Percentiles rank a stretch among this genome's conserved stretches.
Conservation (phyloP, 2,329 filamentous ascomycete genomes). For the Hyphodiscus sp. region DNA sequence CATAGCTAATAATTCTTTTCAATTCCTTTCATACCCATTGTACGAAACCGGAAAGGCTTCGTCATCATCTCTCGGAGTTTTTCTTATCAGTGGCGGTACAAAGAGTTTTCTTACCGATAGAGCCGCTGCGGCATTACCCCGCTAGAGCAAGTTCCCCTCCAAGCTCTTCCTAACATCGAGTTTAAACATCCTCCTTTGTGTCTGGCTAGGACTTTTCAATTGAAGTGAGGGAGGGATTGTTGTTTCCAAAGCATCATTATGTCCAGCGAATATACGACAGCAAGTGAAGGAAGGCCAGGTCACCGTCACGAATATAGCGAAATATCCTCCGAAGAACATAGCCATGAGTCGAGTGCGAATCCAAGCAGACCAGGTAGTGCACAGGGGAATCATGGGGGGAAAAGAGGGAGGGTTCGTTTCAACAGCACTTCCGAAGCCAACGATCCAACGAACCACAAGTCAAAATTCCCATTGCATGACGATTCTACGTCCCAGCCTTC, state of each 20-base stretch:
- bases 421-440: constrained; percentile 28
- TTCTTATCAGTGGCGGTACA: constrained; percentile 8
- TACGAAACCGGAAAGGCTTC: background rate
- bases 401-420: constrained; percentile 27
- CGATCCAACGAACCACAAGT: constrained; percentile 24
- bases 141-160: background rate
- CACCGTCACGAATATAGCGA: constrained; percentile 12
- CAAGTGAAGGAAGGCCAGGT: constrained; percentile 13
- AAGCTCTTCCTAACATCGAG: background rate
- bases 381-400: constrained; percentile 8
- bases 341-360: constrained; percentile 15
- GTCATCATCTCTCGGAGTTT: background rate
- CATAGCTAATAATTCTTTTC: background rate
- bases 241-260: constrained; percentile 6
- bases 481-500: background rate
- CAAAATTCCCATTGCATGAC: constrained; percentile 7
- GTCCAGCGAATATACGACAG: constrained; percentile 19
- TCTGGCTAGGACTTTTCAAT: background rate
- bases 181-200: background rate
- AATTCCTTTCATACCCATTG: background rate
- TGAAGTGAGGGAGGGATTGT: background rate
- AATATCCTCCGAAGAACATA: constrained; percentile 15
- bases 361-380: constrained; percentile 23
- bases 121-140: background rate
- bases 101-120: background rate